Evolutionary conservation across 192 early-diverging fungal genomes (phyloP), one percentile per base, ranked within the genome.

Genomic region (Backusella tarrabulga): DNA sequence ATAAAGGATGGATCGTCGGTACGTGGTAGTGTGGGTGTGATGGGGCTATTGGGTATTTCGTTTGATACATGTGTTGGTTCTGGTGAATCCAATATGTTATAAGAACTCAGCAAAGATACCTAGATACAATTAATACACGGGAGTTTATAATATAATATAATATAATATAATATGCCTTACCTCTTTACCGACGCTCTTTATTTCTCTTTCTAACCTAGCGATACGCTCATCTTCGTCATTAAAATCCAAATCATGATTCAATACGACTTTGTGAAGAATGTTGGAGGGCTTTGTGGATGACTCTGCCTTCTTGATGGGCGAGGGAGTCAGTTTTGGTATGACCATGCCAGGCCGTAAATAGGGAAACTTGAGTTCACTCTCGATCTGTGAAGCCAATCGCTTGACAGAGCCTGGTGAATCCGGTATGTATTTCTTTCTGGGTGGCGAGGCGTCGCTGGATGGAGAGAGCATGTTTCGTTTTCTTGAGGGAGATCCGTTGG

Each of bases 121-220:
- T 56, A 50, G 0, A 52, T 52, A 19, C 21, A 54, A 32, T 32
- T 3, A 32, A 32, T 32, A 32, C 32, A 32, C 29, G 29, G 29
- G 29, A 32, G 2, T 32, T 32, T 32, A 32, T 32, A 32, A 32
- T 3, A 3, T 29, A 29, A 29, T 29, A 29, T n/a, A n/a, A n/a
- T n/a, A n/a, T n/a, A n/a, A n/a, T n/a, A 29, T 0, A 32, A 32
- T 32, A 32, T 3, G 32, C 32, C 32, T 32, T 3, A 32, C 56
- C 56, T 63, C 56, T 63, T 23, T 63, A 63, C 56, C 56, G n/a
- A 63, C 56, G 26, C 26, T 63, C 56, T 63, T 63, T 63, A 63
- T 63, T 63, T 63, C 56, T 12, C 26, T 63, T 63, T 63, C 56
- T 29, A 63, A 63, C 26, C 56, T 63, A 29, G 56, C 56, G 12